Evolutionary conservation across 495 filamentous ascomycete species (phyloP), one percentile per base, ranked within the genome.

Genomic region (Symbiotaphrina buchneri): DNA sequence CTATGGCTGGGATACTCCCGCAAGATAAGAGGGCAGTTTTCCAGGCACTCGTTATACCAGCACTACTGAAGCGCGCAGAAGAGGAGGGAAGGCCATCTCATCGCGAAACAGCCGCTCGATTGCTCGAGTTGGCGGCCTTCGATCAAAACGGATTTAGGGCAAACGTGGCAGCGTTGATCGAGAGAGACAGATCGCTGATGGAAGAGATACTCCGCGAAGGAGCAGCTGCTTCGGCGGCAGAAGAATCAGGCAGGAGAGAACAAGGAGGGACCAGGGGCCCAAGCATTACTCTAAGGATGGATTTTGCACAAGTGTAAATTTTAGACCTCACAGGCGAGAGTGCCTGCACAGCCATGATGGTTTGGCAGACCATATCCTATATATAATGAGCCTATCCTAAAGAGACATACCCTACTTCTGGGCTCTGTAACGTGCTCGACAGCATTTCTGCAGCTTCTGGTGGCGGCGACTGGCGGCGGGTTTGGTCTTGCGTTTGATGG

Each of bases 241-340:
- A 30, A 38, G 10, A 36, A 43, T 21, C 35, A 39, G 32, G 48
- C 37, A 18, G 54, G 45, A 38, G 47, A 44, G 18, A 50, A 51
- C 15, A 52, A 47, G 2, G 52, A 30, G 6, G 60, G 21, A 66
- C 57, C 36, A 67, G 43, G 27, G 61, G 71, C 51, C 90, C 87
- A 10, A 91, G 55, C 37, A 99, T 99, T 63, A 81, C 81, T 31
- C 46, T 99, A 49, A 80, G 85, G 59, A 83, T 95, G 75, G 63
- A 92, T 45, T 94, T 97, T 64, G 36, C 41, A 20, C n/a, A n/a
- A n/a, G n/a, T n/a, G n/a, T n/a, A n/a, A n/a, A n/a, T n/a, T n/a
- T n/a, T n/a, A n/a, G n/a, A n/a, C n/a, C n/a, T n/a, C n/a, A n/a
- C n/a, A n/a, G n/a, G n/a, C n/a, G n/a, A n/a, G n/a, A n/a, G n/a